Evolutionary conservation across 257 asterid genomes (phyloP).

Genomic region (Solanum chmielewskii): DNA sequence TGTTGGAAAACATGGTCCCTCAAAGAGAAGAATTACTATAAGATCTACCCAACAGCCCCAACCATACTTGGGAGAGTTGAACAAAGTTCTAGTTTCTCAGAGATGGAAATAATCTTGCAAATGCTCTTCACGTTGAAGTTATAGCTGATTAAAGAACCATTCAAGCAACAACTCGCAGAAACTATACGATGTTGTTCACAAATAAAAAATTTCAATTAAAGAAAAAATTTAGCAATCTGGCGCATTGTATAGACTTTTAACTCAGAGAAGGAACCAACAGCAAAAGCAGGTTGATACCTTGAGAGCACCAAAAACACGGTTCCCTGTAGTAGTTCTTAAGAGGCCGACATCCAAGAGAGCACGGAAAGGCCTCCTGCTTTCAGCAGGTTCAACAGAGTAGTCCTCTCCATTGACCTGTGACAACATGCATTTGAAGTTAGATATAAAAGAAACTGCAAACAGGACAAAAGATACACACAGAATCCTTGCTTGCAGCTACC

Average conservation of each 20-base stretch:
- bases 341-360: slow-evolving; percentile 95
- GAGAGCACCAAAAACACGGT: slow-evolving; percentile 88
- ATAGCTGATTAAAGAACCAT: not conserved
- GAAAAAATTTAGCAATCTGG: not conserved
- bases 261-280: not conserved
- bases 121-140: not conserved
- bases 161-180: not conserved
- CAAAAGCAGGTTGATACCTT: slow-evolving; percentile 26
- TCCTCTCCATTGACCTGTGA: slow-evolving; percentile 89
- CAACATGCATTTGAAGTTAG: not conserved
- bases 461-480: not conserved
- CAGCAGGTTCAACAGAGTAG: slow-evolving; percentile 81
- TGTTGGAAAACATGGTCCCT: not conserved
- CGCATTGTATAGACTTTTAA: not conserved
- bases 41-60: not conserved
- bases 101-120: not conserved
- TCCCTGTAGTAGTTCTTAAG: slow-evolving; percentile 74
- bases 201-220: not conserved
- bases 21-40: not conserved
- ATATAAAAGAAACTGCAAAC: not conserved
- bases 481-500: not conserved
- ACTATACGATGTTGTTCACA: not conserved
- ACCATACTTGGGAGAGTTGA: not conserved
- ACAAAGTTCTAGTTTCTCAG: not conserved
- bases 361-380: slow-evolving; percentile 90